These are phyloP conservation scores for Phanerodontia chrysosporium DNA, from an alignment of 768 basidiomycete genomes.

Conservation along the genomic window DNA sequence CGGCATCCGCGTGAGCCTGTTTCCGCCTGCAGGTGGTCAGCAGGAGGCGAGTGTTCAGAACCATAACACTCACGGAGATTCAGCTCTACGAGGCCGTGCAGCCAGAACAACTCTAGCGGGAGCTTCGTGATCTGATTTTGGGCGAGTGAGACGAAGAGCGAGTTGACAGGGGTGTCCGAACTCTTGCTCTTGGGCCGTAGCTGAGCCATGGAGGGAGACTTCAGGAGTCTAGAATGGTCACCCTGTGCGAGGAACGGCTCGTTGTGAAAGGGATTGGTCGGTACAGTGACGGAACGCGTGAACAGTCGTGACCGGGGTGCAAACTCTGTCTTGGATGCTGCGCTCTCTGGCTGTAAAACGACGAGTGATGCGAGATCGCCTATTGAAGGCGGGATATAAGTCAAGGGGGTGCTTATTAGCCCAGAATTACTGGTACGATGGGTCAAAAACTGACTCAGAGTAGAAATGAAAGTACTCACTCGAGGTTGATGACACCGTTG, in stretches of 20 bases:
- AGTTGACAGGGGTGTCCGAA: constrained; percentile 32
- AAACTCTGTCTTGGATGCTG: constrained; percentile 10
- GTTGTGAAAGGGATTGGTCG: constrained; percentile 8
- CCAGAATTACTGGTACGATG: not conserved
- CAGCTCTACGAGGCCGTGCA: constrained; percentile 57
- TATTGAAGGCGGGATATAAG: constrained; percentile 45
- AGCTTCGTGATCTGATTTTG: constrained; percentile 49
- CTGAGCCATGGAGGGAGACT: constrained; percentile 14
- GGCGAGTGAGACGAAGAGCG: constrained; percentile 54
- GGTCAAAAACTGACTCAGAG: not conserved
- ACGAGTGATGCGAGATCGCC: constrained; percentile 42
- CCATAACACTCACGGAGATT: constrained; percentile 49
- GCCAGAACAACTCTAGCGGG: constrained; percentile 52
- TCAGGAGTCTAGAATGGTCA: constrained; percentile 20
- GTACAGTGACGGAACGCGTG: constrained; percentile 18
- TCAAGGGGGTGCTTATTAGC: constrained; percentile 13
- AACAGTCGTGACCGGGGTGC: constrained; percentile 24
- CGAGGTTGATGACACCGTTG: constrained; percentile 49
- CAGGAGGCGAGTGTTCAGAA: too few relatives aligned
- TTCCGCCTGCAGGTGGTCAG: constrained; percentile 40
- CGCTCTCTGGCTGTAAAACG: constrained; percentile 38
- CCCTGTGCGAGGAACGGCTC: constrained; percentile 13
- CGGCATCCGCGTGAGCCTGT: constrained; percentile 52
- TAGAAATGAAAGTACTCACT: constrained; percentile 33
- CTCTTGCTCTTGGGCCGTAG: not conserved